phyloP scores from a whole-genome alignment of 805 yeast genomes.

The Candida pini region DNA sequence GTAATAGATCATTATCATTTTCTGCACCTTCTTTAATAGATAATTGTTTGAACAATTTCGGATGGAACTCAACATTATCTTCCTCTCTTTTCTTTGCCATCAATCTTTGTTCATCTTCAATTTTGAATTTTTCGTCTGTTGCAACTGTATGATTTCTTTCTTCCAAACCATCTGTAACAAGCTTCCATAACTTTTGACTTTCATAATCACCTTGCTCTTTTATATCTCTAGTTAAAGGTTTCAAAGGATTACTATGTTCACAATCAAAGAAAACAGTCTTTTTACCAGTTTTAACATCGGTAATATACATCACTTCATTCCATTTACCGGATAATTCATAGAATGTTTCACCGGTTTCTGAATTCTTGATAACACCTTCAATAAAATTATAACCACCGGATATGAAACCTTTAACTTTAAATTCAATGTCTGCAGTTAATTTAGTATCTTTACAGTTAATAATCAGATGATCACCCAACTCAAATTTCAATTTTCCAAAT shows the following conservation, averaged over 20 bases:
- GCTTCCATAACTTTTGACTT: slow-evolving; percentile 76
- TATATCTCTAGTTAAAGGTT: slow-evolving; percentile 73
- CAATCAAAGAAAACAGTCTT: slow-evolving; percentile 58
- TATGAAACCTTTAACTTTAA: slow-evolving; percentile 91
- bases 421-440: slow-evolving; percentile 76
- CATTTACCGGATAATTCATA: slow-evolving; percentile 84
- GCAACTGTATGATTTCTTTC: slow-evolving; percentile 75
- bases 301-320: slow-evolving; percentile 79
- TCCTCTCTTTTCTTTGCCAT: slow-evolving; percentile 69
- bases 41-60: slow-evolving; percentile 62
- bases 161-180: slow-evolving; percentile 78
- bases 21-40: slow-evolving; percentile 27
- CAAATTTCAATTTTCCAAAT: slow-evolving; percentile 85
- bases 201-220: slow-evolving; percentile 77
- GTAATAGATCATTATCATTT: slow-evolving; percentile 41
- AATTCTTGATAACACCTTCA: slow-evolving; percentile 61
- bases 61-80: slow-evolving; percentile 75
- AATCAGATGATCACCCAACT: slow-evolving; percentile 88
- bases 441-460: slow-evolving; percentile 57
- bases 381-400: slow-evolving; percentile 89
- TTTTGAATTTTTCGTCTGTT: slow-evolving; percentile 79
- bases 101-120: slow-evolving; percentile 82
- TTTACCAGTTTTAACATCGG: slow-evolving; percentile 36
- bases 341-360: slow-evolving; percentile 44
- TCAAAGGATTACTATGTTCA: slow-evolving; percentile 39